Base-by-base conservation (phyloP, 1,284 basidiomycete species). In the Ganoderma sinense region DNA sequence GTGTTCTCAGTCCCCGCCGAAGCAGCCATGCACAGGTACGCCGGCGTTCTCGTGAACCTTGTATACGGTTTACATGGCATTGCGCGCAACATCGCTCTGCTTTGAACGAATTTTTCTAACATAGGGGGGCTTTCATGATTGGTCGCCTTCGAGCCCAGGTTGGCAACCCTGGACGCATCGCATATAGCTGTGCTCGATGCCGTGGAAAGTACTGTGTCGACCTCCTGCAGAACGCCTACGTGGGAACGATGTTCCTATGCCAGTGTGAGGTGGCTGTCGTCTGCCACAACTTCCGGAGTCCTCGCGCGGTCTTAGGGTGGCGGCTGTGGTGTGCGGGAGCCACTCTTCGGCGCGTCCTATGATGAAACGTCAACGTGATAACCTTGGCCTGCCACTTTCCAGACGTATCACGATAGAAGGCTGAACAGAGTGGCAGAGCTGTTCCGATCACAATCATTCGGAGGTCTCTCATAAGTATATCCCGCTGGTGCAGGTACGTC, bases 371-470 rank as follows among this genome's bases (percentile, higher is more conserved):
- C 7, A 33, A 31, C 31, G 5, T 45, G 20, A 7, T 59, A 20
- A 39, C 14, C 23, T 29, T 31, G 26, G 2, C 23, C 40, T 41
- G 16, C 26, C 23, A 11, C 1, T 26, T 55, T 10, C 26, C 23
- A 14, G 53, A 55, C 29, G 5, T 18, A 55, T 55, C 2, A 11
- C 53, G n/a, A 53, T 13, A 26, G 23, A 60, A 48, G 6, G 6
- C 14, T 41, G 26, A 62, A 62, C 14, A 10, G 23, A 20, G 33
- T 58, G 55, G 31, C 20, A 33, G 55, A 26, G 33, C 20, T 18
- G 20, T 58, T 58, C 56, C 33, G 20, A 59, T 59, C 56, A 59
- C n/a, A 4, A 59, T 39, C 31, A 59, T 33, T 59, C 56, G 11
- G 39, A 39, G 56, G 20, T 39, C 56, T n/a, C 56, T 59, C 31